Evolutionary conservation across 805 yeast species (phyloP).

Genomic region (Yamadazyma nakazawae): DNA sequence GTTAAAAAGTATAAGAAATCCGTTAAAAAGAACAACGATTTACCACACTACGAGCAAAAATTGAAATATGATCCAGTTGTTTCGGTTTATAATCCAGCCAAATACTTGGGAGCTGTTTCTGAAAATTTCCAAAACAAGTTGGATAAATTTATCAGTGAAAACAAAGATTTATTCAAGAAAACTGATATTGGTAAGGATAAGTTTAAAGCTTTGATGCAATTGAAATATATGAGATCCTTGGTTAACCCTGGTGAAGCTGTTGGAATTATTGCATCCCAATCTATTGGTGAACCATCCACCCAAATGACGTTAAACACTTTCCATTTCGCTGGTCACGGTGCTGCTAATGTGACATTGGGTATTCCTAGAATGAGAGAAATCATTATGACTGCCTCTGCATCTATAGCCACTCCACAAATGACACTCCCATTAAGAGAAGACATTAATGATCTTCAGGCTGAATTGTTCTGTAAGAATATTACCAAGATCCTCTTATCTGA

Average conservation of each 20-base stretch:
- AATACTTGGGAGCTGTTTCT: constrained; percentile 88
- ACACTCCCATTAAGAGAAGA: constrained; percentile 78
- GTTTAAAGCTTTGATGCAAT: constrained; percentile 95
- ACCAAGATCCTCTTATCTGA: constrained; percentile 84
- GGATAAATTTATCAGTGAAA: constrained; percentile 61
- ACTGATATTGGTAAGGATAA: constrained; percentile 68
- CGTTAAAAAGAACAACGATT: constrained; percentile 56
- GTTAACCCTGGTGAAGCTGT: constrained; percentile 97
- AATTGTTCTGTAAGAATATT: constrained; percentile 86
- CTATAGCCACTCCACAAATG: constrained; percentile 99
- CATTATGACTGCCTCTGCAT: constrained; percentile 96
- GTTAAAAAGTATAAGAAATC: constrained; percentile 78
- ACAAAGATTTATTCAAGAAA: constrained; percentile 49
- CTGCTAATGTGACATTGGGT: constrained; percentile 98
- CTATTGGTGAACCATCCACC: constrained; percentile 98
- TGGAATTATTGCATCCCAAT: constrained; percentile 97
- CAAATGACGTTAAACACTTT: constrained; percentile 97
- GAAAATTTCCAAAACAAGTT: constrained; percentile 81
- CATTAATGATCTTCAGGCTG: constrained; percentile 84
- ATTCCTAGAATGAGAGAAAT: constrained; percentile 99
- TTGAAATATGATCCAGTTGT: constrained; percentile 84
- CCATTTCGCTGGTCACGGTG: constrained; percentile 99
- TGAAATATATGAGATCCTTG: constrained; percentile 95
- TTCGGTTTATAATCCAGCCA: constrained; percentile 82
- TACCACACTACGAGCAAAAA: constrained; percentile 62